Evolutionary conservation across 192 early-diverging fungal genomes (phyloP), one percentile per base, ranked within the genome.

Genomic region (Allomyces macrogynus): DNA sequence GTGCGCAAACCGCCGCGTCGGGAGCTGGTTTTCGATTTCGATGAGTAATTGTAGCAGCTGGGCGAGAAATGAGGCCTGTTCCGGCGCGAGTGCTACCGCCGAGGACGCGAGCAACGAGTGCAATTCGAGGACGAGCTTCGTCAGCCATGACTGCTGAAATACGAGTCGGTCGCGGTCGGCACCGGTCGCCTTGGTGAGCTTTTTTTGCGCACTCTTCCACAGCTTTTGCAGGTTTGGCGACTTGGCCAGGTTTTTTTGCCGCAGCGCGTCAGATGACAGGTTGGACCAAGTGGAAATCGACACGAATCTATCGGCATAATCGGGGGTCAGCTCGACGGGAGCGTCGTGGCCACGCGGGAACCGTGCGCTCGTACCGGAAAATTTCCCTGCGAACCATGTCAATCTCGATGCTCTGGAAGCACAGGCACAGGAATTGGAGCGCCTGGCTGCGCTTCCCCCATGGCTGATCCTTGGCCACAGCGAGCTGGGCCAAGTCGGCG

Each of bases 1-100:
- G 67, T 87, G 82, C 62, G 96, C 82, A 65, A 81, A 92, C 43
- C 94, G 83, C n/a, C 94, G 86, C 2, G 94, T 97, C 5, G 93
- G 84, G 63, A 97, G 73, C 74, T 96, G 94, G 20, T 89, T 80
- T 64, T 86, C 83, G 10, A 99, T 71, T 66, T 91, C 89, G 12
- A 92, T 87, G 57, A 99, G 67, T 22, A 99, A 80, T 73, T 96
- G 92, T 12, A 95, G 64, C 63, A 86, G 83, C 23, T 88, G 78
- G 40, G 84, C 83, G 63, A 76, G 77, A 63, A 88, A 92, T 24
- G 69, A 68, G 24, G 89, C 62, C 3, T 72, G 68, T 32, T 85
- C 79, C 61, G 65, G 23, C 44, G 73, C 60, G 8, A 68, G 70
- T 64, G 71, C 20, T 32, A 68, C 61, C n/a, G 61, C 62, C 65